A percentile compares a stretch with the other conserved stretches of the same genome.
Evolutionary conservation across 768 basidiomycete genomes (phyloP).

Genomic region (Russula griseocarnosa): DNA sequence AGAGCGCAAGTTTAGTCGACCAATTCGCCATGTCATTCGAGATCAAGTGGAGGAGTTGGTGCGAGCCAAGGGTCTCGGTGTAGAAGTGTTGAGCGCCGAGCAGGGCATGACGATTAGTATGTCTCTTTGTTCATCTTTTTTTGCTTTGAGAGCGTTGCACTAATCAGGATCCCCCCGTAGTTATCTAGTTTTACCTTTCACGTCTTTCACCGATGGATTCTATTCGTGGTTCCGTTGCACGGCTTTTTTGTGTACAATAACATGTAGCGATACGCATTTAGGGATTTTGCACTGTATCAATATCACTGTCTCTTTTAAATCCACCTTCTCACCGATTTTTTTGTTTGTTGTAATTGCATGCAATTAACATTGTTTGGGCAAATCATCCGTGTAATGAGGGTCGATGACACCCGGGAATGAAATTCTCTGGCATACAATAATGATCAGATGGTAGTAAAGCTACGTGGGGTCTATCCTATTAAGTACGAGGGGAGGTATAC

Average conservation of each 20-base stretch:
- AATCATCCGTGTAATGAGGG: background rate
- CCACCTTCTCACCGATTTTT: background rate
- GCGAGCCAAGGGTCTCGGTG: constrained; percentile 58
- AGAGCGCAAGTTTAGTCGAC: constrained; percentile 43
- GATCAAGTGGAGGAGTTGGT: constrained; percentile 68
- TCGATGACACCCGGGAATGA: constrained; percentile 1
- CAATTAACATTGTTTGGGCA: background rate
- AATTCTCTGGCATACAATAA: constrained; percentile 18
- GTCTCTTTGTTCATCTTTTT: background rate
- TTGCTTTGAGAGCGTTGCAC: background rate
- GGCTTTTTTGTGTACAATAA: constrained; percentile 35
- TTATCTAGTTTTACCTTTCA: constrained; percentile 11
- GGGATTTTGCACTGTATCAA: constrained; percentile 21
- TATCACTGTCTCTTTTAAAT: constrained; percentile 1
- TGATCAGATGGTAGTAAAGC: constrained; percentile 21
- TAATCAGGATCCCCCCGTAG: background rate
- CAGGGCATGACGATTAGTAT: constrained; percentile 81
- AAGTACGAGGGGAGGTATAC: constrained; percentile 14
- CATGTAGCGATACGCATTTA: constrained; percentile 39
- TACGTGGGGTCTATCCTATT: constrained; percentile 15
- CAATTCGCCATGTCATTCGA: constrained; percentile 64
- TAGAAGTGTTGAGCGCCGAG: constrained; percentile 62
- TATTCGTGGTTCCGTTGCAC: background rate
- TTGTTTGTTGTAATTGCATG: background rate
- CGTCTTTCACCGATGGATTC: background rate